Evolutionary conservation across 305 asterid genomes (phyloP).

Genomic region (Fraxinus sp.): DNA sequence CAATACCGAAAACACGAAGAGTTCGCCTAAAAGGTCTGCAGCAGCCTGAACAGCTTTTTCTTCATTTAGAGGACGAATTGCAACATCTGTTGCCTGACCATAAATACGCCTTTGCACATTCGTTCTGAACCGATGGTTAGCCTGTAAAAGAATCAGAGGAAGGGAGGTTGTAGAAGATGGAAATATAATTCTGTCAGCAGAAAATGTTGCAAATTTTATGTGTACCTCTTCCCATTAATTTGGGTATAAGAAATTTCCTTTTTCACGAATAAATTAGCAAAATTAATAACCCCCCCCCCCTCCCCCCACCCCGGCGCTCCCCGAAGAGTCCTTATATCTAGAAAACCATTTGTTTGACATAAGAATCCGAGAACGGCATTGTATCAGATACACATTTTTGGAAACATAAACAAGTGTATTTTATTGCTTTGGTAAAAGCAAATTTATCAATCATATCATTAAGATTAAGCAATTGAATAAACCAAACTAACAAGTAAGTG

Average conservation of each 20-base stretch:
- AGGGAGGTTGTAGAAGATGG: slow-evolving; percentile 6
- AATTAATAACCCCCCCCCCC: neutral
- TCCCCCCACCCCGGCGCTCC: neutral
- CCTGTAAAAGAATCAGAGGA: slow-evolving; percentile 40
- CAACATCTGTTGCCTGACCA: slow-evolving; percentile 72
- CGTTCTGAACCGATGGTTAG: slow-evolving; percentile 73
- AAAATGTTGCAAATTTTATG: neutral
- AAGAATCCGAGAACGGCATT: neutral
- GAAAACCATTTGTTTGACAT: neutral
- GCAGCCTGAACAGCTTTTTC: slow-evolving; percentile 92
- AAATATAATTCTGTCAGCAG: slow-evolving; percentile 5
- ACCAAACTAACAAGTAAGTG: neutral
- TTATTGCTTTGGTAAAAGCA: neutral
- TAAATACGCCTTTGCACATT: slow-evolving; percentile 74
- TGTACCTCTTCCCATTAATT: neutral
- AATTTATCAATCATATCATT: neutral
- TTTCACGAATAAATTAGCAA: neutral
- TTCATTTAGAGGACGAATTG: slow-evolving; percentile 80
- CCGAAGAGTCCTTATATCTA: neutral
- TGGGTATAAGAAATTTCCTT: neutral
- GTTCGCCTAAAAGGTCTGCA: slow-evolving; percentile 84
- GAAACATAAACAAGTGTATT: neutral
- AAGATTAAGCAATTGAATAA: neutral
- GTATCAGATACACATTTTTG: neutral
- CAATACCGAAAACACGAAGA: slow-evolving; percentile 67